Evolutionary conservation across 2,329 filamentous ascomycete species (phyloP).

Genomic region (Fusarium compactum): DNA sequence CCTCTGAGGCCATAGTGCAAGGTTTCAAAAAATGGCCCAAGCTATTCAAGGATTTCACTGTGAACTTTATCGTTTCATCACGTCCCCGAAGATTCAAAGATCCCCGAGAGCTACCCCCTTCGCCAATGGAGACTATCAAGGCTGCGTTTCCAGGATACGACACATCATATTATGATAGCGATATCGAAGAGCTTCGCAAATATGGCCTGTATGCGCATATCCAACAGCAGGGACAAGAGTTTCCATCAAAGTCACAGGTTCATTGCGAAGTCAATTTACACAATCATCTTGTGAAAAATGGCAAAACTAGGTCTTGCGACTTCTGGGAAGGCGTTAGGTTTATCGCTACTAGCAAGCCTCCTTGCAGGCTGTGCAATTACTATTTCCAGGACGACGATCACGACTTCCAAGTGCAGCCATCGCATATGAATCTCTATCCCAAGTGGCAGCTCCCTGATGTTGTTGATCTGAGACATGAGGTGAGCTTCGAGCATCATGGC

Average conservation of each 20-base stretch:
- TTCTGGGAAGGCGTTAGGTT: slow-evolving; percentile 5
- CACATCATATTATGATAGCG: not conserved
- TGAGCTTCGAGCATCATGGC: not conserved
- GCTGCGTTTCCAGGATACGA: slow-evolving; percentile 4
- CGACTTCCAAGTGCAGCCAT: slow-evolving; percentile 7
- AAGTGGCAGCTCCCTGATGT: slow-evolving; percentile 3
- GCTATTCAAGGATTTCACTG: slow-evolving; percentile 10
- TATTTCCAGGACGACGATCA: slow-evolving; percentile 7
- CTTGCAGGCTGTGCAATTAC: slow-evolving; percentile 9
- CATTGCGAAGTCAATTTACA: slow-evolving; percentile 11
- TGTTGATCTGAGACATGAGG: not conserved
- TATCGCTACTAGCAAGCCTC: slow-evolving; percentile 17
- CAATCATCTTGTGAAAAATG: not conserved
- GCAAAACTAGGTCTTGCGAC: slow-evolving; percentile 6
- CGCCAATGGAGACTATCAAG: not conserved
- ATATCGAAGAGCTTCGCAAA: not conserved
- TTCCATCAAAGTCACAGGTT: slow-evolving; percentile 4
- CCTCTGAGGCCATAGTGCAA: not conserved
- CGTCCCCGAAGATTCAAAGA: not conserved
- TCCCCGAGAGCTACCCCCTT: no score
- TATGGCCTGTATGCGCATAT: slow-evolving; percentile 3
- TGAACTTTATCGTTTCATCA: not conserved
- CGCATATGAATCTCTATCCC: slow-evolving; percentile 12
- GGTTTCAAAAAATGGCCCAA: not conserved
- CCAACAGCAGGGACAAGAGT: not conserved